Evolutionary conservation across 257 asterid species (phyloP), one percentile per base, ranked within the genome.

Genomic region (Lavandula angustifolia): DNA sequence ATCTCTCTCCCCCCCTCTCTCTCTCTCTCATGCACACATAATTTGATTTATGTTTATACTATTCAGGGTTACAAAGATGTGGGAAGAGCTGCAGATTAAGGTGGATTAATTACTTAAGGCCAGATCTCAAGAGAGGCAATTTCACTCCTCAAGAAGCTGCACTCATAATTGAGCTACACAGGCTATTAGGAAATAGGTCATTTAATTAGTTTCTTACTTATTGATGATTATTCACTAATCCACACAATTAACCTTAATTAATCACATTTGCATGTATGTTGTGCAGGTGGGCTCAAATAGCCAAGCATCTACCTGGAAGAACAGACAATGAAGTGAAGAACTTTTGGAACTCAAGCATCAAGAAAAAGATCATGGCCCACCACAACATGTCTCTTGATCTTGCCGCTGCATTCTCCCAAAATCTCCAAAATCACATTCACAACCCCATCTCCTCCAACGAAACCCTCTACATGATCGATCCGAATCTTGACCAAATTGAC

Each of bases 281-380:
- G 17, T 38, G 18, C 75, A 88, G 98, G 83, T 91, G 98, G 98
- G 91, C 96, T 37, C 85, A 83, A 56, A 91, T 88, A 59, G 95
- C 95, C 0, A 84, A 75, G 68, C 84, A 81, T 56, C 74, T 91
- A 1, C 98, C 96, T 0, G 98, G 96, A 40, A 81, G 98, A 77
- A 88, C 96, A 3, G 95, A 91, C 80, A 91, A 91, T 27, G 96
- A 91, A 68, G 84, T 91, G 0, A 91, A 88, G 74, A 91, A 91
- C 31, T 88, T 91, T 62, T 90, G 96, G 96, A 87, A 87, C 54
- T 80, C 97, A 1, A 85, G 83, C 80, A 77, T 85, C 75, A 90
- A 83, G 75, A 90, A 82, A 43, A 87, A 87, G 69, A 67, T 85
- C 37, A 13, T 78, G 42, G 76, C 78, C 42, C 77, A 76, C 69